phyloP scores from a whole-genome alignment of 352 stramenopile genomes.

The Phytophthora cajani region DNA sequence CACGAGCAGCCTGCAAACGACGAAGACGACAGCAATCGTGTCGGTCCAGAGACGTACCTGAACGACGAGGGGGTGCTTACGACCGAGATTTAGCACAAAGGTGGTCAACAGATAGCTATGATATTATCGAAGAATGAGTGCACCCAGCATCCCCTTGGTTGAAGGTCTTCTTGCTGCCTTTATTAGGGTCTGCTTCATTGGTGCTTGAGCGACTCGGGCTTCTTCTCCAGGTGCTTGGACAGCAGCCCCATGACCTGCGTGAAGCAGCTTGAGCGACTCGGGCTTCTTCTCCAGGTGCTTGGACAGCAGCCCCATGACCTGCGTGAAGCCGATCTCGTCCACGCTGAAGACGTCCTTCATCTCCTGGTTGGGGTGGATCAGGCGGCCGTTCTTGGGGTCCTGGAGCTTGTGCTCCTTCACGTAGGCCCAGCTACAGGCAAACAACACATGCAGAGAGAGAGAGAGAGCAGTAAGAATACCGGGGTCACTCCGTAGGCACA shows the following conservation, averaged over 20 bases:
- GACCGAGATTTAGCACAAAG: conserved; percentile 54
- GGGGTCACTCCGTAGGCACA: background rate
- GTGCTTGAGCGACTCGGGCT: conserved; percentile 9
- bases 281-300: conserved; percentile 69
- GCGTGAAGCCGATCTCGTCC: conserved; percentile 74
- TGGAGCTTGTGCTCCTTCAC: conserved; percentile 83
- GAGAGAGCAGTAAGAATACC: background rate
- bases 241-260: conserved; percentile 77
- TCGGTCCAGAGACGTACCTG: conserved; percentile 72
- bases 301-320: conserved; percentile 74
- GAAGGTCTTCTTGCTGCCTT: background rate
- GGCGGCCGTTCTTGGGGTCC: conserved; percentile 68
- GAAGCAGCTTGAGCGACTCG: conserved; percentile 55
- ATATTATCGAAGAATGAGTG: conserved; percentile 15
- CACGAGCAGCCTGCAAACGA: conserved; percentile 24
- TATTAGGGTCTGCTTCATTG: conserved; percentile 1
- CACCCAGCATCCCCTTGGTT: background rate
- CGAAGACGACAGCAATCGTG: conserved; percentile 39
- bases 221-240: conserved; percentile 74
- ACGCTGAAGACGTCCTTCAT: conserved; percentile 75
- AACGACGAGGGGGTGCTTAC: conserved; percentile 76
- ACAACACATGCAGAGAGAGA: background rate
- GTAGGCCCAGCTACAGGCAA: conserved; percentile 62
- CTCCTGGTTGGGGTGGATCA: conserved; percentile 72
- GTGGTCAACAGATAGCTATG: conserved; percentile 1